phyloP scores from a whole-genome alignment of 305 asterid species.

The Fraxinus ornus region DNA sequence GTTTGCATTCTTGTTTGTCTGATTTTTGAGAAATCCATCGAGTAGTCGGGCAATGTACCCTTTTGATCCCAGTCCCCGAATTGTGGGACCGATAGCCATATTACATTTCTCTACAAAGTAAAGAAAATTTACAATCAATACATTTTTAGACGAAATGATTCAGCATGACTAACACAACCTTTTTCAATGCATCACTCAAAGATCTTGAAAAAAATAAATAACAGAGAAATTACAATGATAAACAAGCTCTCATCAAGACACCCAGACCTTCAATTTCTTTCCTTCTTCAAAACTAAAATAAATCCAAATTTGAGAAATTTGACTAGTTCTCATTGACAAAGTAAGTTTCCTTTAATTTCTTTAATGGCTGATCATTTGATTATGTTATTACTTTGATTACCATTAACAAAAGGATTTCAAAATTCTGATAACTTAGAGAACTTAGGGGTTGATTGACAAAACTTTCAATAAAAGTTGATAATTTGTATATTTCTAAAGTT shows the following conservation, averaged over 20 bases:
- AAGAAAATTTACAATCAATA: not conserved
- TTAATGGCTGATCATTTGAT: not conserved
- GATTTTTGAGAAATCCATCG: conserved; percentile 16
- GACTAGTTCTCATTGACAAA: not conserved
- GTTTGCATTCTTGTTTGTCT: conserved; percentile 16
- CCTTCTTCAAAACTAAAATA: not conserved
- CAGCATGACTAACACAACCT: not conserved
- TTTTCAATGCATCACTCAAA: not conserved
- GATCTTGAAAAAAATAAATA: not conserved
- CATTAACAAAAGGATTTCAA: not conserved
- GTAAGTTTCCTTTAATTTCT: not conserved
- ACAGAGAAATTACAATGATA: not conserved
- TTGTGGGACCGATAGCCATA: conserved; percentile 13
- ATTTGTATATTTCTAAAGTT: not conserved
- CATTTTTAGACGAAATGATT: not conserved
- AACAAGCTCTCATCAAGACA: not conserved
- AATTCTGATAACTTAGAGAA: not conserved
- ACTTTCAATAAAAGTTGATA: not conserved
- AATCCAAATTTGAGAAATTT: not conserved
- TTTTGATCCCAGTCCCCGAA: conserved; percentile 19
- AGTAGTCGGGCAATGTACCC: conserved; percentile 6
- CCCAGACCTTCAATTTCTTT: not conserved
- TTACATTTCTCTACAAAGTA: conserved; percentile 9
- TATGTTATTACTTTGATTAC: not conserved
- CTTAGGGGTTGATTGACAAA: not conserved